Base-by-base conservation (phyloP, 2,329 filamentous ascomycete genomes). In the Fusarium kyushuense region DNA sequence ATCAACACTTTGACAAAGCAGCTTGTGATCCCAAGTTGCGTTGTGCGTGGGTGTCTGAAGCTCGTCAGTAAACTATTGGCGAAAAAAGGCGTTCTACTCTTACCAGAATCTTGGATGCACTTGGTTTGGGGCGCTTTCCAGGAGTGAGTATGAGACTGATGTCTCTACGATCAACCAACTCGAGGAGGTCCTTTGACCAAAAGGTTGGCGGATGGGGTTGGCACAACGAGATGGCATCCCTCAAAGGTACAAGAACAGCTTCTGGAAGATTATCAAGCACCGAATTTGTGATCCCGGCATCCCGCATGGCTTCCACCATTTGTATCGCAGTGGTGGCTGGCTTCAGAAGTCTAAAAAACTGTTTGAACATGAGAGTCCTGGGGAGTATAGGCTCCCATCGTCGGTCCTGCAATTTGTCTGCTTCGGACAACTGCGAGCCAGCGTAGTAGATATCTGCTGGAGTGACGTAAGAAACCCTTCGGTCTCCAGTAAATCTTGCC, bases 201-300 rank as follows among this genome's bases (percentile, higher is more conserved):
- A 85, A 87, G 1, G 89, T 86, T 12, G 94, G 92, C 19, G 95
- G 95, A 62, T 89, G 87, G n/a, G 89, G 87, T 76, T 97, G 94
- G 69, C 93, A 97, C 66, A 89, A 86, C n/a, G 90, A 87, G 40
- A 98, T 93, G 7, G 91, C 89, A 79, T 98, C 94, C 75, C 91
- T 90, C 16, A 98, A 83, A 0, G 92, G 91, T 3, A 90, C 87
- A 54, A 92, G 86, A n/a, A 97, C 84, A 27, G 92, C 89, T 77
- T 97, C 93, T 3, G 96, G 95, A 2, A 98, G 82, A 1, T 92
- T 94, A 66, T 97, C 92, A 17, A 98, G 84, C 48, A 94, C 81
- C 25, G 86, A 82, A 12, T 80, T 79, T 9, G 86, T 89, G 46
- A 97, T 87, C 0, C 90, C 90, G 63, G 90, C 90, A 42, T 87